Percentiles rank a stretch among this genome's conserved stretches.
These are phyloP conservation scores for Mucor mucedo DNA, from an alignment of 371 early-diverging fungal genomes.

Conservation along the genomic window DNA sequence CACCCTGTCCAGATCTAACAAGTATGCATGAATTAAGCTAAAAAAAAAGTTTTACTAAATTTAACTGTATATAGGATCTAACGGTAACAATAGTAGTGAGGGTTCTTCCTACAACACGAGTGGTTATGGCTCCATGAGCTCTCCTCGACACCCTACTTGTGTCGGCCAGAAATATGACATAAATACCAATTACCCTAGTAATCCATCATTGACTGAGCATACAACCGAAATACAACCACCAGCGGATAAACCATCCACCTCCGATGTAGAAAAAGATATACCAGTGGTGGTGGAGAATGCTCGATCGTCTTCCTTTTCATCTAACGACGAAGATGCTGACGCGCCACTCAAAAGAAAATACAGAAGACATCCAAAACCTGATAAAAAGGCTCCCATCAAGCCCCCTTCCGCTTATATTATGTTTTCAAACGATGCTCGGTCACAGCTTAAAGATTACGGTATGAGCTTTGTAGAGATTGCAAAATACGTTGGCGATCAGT, in stretches of 20 bases:
- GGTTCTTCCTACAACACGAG: slow-evolving; percentile 23
- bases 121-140: slow-evolving; percentile 26
- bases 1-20: not conserved
- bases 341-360: slow-evolving; percentile 40
- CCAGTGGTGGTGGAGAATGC: not conserved
- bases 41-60: not conserved
- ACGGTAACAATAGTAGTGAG: slow-evolving; percentile 18
- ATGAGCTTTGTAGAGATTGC: slow-evolving; percentile 57
- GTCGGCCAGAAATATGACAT: not conserved
- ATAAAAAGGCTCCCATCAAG: slow-evolving; percentile 58
- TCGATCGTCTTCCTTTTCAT: slow-evolving; percentile 8
- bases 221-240: not conserved
- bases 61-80: not conserved
- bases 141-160: not conserved
- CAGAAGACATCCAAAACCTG: slow-evolving; percentile 58
- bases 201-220: not conserved
- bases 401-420: slow-evolving; percentile 63
- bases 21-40: not conserved
- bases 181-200: not conserved
- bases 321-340: slow-evolving; percentile 10
- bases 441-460: slow-evolving; percentile 42
- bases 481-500: slow-evolving; percentile 54
- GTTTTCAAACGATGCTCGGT: slow-evolving; percentile 55
- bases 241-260: not conserved
- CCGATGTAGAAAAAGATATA: not conserved